A percentile compares a stretch with the other conserved stretches of the same genome.
These are phyloP conservation scores for Lojkania enalia DNA, from an alignment of 2,329 filamentous ascomycete genomes.

Conservation along the genomic window DNA sequence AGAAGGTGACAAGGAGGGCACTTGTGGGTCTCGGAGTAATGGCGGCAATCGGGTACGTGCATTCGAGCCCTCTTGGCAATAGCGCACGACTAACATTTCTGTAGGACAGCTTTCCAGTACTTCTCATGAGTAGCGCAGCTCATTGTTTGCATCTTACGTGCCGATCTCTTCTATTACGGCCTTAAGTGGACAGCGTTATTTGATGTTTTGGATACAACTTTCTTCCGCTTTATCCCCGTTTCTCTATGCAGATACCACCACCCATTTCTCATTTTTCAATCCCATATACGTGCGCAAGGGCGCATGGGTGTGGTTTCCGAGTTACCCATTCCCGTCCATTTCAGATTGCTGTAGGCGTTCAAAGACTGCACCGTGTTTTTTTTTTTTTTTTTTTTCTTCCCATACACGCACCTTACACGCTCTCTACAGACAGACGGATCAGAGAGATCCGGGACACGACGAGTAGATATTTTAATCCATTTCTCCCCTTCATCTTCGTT, in stretches of 20 bases:
- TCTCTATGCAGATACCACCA: conserved; percentile 18
- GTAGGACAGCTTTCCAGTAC: conserved; percentile 37
- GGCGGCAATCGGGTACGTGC: conserved; percentile 86
- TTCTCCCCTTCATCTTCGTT: background rate
- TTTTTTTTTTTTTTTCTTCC: conserved; percentile 5
- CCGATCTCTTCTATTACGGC: conserved; percentile 5
- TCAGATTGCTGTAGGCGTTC: background rate
- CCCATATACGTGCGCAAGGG: conserved; percentile 14
- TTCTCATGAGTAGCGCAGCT: conserved; percentile 16
- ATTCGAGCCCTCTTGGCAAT: background rate
- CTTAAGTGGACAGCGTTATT: too few species aligned
- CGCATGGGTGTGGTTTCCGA: background rate
- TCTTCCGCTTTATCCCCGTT: conserved; percentile 3
- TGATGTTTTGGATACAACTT: background rate
- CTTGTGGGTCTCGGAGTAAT: conserved; percentile 85
- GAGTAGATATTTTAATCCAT: conserved; percentile 22
- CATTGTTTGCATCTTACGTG: background rate
- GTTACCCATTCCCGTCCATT: too few species aligned
- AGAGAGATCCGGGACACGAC: conserved; percentile 1
- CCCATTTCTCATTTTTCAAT: conserved; percentile 11
- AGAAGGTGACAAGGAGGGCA: conserved; percentile 83
- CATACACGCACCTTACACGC: conserved; percentile 7
- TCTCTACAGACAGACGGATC: background rate
- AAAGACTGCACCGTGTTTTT: background rate
- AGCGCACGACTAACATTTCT: conserved; percentile 18